These are phyloP conservation scores for Planoprotostelium fungivorum DNA, from an alignment of 78 protist species.

Conservation along the genomic window DNA sequence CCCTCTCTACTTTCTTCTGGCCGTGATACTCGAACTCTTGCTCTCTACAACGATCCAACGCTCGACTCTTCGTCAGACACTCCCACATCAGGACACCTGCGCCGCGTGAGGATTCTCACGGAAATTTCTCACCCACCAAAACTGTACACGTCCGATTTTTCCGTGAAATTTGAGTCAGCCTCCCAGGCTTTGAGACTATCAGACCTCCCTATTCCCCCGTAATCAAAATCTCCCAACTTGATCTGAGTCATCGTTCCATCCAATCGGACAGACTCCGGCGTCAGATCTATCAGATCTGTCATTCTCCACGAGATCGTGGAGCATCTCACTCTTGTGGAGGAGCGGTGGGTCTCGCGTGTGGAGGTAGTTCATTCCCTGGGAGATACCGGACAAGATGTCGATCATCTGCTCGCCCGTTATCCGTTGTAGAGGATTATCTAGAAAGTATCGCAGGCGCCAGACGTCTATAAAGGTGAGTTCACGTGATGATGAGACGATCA, in stretches of 20 bases:
- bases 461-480: neutral
- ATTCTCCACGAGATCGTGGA: neutral
- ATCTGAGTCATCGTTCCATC: neutral
- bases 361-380: neutral
- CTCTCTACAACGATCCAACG: neutral
- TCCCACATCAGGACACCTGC: neutral
- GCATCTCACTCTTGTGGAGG: neutral
- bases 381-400: neutral
- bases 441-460: neutral
- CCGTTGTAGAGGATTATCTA: neutral
- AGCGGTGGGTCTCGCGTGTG: neutral
- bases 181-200: neutral
- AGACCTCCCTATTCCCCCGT: neutral
- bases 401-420: neutral
- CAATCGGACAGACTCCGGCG: neutral
- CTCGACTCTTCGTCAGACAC: neutral
- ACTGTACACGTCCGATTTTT: neutral
- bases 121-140: neutral
- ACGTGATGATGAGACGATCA: neutral
- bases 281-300: neutral
- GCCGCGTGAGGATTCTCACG: neutral
- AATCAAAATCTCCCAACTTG: neutral
- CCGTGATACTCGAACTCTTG: neutral
- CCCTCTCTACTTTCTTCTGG: neutral
- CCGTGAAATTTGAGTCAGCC: neutral